Conservation (phyloP, 2,329 filamentous ascomycete genomes). For the Zasmidium cellare region DNA sequence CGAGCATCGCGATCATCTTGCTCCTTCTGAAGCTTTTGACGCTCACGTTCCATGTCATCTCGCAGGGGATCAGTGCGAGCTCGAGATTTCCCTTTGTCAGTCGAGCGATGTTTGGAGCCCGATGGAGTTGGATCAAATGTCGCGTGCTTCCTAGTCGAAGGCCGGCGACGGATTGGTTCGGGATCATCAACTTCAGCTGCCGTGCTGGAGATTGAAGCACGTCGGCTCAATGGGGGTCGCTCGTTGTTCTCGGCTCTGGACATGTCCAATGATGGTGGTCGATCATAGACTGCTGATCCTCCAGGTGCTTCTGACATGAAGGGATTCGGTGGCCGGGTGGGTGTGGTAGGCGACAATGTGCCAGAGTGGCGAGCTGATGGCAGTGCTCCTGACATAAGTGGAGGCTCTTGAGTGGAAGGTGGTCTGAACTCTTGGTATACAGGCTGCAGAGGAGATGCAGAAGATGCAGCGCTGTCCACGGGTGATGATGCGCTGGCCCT, state of each 20-base stretch:
- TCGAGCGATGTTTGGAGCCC: neutral
- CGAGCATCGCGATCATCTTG: neutral
- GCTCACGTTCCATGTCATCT: neutral
- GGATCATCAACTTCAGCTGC: slow-evolving; percentile 19
- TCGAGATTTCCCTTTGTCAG: neutral
- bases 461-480: slow-evolving; percentile 19
- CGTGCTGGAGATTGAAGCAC: slow-evolving; percentile 15
- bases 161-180: slow-evolving; percentile 1
- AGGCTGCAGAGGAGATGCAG: slow-evolving; percentile 13
- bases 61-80: neutral
- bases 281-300: slow-evolving; percentile 29
- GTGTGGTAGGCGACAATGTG: slow-evolving; percentile 7
- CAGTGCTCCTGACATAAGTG: slow-evolving; percentile 7
- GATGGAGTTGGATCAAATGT: neutral
- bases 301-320: slow-evolving; percentile 16
- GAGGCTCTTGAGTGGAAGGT: slow-evolving; percentile 18
- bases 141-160: neutral
- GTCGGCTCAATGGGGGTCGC: slow-evolving; percentile 14
- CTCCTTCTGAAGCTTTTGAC: neutral
- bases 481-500: slow-evolving; percentile 15
- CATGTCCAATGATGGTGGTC: slow-evolving; percentile 20
- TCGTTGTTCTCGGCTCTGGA: slow-evolving; percentile 22
- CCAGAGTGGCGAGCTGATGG: slow-evolving; percentile 8
- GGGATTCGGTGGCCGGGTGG: slow-evolving; percentile 6
- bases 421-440: slow-evolving; percentile 19